Evolutionary conservation across 305 asterid genomes (phyloP).

Genomic region (Fraxinus sp.): DNA sequence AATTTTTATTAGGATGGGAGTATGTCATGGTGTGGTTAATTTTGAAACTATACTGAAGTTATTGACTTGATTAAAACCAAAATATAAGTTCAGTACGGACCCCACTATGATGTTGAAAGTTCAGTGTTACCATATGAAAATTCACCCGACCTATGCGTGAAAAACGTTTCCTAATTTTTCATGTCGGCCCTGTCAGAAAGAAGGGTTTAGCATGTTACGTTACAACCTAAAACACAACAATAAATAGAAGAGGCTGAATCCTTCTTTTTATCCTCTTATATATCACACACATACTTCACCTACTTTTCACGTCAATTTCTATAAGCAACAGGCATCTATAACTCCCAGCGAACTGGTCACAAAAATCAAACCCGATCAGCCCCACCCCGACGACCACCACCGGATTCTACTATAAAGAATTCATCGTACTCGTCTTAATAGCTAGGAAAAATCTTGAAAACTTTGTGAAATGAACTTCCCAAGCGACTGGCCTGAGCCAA

Average conservation of each 20-base stretch:
- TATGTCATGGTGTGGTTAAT: no score
- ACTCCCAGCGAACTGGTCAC: background rate
- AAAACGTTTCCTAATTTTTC: background rate
- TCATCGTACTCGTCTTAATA: background rate
- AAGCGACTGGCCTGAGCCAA: conserved; percentile 77
- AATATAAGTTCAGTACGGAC: no score
- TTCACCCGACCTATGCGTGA: background rate
- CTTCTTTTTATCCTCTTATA: background rate
- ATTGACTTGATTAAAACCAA: no score
- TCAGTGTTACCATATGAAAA: background rate
- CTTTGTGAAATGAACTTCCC: conserved; percentile 22
- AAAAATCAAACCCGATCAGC: background rate
- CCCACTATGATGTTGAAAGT: background rate
- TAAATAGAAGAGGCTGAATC: background rate
- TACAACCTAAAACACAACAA: background rate
- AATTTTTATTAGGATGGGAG: no score
- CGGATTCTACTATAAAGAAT: background rate
- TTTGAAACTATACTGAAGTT: no score
- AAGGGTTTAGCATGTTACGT: background rate
- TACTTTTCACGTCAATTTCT: background rate
- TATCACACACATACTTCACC: background rate
- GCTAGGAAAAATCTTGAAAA: background rate
- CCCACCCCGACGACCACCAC: background rate
- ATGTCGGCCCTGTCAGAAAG: background rate
- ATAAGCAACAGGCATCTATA: background rate